A percentile compares a stretch with the other conserved stretches of the same genome.
phyloP scores from a whole-genome alignment of 2,329 filamentous ascomycete species.

The Chaetomium globosum region DNA sequence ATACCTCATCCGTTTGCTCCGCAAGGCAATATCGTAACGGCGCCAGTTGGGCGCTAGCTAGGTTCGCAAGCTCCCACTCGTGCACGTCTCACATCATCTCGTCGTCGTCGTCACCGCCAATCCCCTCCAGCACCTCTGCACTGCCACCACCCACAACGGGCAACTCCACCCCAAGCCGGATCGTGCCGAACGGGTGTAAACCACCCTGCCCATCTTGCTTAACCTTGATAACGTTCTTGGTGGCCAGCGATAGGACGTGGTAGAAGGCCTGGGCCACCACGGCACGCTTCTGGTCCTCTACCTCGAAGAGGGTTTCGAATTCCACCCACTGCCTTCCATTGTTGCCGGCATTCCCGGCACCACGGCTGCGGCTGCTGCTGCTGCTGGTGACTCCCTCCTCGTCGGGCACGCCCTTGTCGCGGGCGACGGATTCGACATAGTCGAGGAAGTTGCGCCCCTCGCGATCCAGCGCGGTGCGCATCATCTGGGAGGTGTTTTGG shows the following conservation, averaged over 20 bases:
- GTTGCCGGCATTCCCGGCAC: slow-evolving; percentile 27
- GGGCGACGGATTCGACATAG: slow-evolving; percentile 47
- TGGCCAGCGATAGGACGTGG: slow-evolving; percentile 71
- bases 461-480: slow-evolving; percentile 46
- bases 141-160: neutral
- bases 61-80: neutral
- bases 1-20: neutral
- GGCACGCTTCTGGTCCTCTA: slow-evolving; percentile 54
- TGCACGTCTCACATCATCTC: neutral
- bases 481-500: slow-evolving; percentile 40
- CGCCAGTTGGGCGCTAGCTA: neutral
- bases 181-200: slow-evolving; percentile 48
- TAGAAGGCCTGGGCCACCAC: slow-evolving; percentile 76
- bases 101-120: neutral
- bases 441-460: slow-evolving; percentile 52
- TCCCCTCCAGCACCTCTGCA: slow-evolving; percentile 35
- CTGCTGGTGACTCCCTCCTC: slow-evolving; percentile 20
- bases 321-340: slow-evolving; percentile 52
- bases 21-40: neutral
- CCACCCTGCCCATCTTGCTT: slow-evolving; percentile 55
- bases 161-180: slow-evolving; percentile 49
- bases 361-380: slow-evolving; percentile 31
- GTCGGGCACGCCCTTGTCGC: slow-evolving; percentile 39
- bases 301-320: slow-evolving; percentile 72
- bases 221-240: slow-evolving; percentile 64